A percentile compares a stretch with the other conserved stretches of the same genome.
These are phyloP conservation scores for Cercospora sp. DNA, from an alignment of 2,329 filamentous ascomycete species.

Conservation along the genomic window DNA sequence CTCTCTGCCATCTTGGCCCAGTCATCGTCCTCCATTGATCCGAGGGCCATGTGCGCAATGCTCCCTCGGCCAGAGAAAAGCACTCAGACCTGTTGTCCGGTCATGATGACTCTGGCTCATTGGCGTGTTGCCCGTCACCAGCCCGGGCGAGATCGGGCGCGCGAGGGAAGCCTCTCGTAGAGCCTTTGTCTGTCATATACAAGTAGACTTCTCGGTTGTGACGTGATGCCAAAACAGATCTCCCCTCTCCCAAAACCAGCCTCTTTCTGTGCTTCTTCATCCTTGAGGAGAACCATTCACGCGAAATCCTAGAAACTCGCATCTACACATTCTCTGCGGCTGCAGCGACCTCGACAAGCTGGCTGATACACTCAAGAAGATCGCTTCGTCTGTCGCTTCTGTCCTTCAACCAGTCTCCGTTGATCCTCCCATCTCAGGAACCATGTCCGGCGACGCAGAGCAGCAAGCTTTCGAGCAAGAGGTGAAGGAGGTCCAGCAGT, in stretches of 20 bases:
- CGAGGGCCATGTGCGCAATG: conserved; percentile 26
- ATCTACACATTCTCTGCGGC: conserved; percentile 2
- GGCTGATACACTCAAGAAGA: conserved; percentile 40
- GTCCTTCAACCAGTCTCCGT: conserved; percentile 32
- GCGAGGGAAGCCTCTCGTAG: conserved; percentile 13
- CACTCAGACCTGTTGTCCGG: conserved; percentile 4
- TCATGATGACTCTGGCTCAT: conserved; percentile 13
- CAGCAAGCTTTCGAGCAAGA: conserved; percentile 77
- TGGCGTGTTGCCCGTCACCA: conserved; percentile 16
- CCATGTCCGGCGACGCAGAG: conserved; percentile 57
- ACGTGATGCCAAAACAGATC: conserved; percentile 24
- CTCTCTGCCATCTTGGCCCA: conserved; percentile 18
- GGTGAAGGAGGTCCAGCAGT: conserved; percentile 83
- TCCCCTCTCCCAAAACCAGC: conserved; percentile 23
- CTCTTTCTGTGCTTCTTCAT: conserved; percentile 19
- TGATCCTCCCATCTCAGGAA: conserved; percentile 30
- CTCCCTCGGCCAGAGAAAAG: conserved; percentile 15
- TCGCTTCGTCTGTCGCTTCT: conserved; percentile 35
- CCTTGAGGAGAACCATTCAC: not conserved
- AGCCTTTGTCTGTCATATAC: conserved; percentile 16
- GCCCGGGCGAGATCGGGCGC: conserved; percentile 26
- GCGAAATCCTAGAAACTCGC: not conserved
- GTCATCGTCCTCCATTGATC: conserved; percentile 28
- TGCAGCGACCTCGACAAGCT: conserved; percentile 30
- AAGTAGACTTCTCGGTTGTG: conserved; percentile 19